phyloP scores from a whole-genome alignment of 176 grass and related monocot species.

The Triticum turgidum region DNA sequence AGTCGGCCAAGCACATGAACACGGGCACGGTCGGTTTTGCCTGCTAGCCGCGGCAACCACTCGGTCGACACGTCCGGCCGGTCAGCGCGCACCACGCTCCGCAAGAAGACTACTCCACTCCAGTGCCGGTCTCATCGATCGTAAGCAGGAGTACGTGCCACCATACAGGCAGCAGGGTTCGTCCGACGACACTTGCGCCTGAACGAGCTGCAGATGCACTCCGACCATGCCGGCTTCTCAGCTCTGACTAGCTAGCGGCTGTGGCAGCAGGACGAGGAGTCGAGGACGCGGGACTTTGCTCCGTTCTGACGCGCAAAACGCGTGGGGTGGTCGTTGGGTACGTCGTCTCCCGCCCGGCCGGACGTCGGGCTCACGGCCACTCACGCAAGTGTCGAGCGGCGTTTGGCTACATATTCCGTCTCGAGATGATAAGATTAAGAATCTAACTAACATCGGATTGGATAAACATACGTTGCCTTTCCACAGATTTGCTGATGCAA shows the following conservation, averaged over 20 bases:
- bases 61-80: not conserved
- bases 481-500: not conserved
- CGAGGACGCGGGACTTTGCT: no score
- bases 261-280: no score
- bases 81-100: not conserved
- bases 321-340: not conserved
- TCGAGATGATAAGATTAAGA: not conserved
- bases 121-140: no score
- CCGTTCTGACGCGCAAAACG: no score
- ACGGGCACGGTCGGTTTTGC: not conserved
- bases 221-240: not conserved
- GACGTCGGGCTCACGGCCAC: not conserved
- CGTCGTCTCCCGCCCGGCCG: not conserved
- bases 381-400: conserved; percentile 1
- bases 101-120: not conserved
- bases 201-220: not conserved
- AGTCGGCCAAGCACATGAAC: not conserved
- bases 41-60: not conserved
- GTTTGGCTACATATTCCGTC: not conserved
- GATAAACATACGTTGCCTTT: not conserved
- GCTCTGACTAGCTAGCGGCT: not conserved
- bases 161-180: no score
- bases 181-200: not conserved
- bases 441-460: not conserved
- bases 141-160: not conserved